Evolutionary conservation across 2,329 filamentous ascomycete species (phyloP).

Genomic region (Aspergillus fumigatiaffinis): DNA sequence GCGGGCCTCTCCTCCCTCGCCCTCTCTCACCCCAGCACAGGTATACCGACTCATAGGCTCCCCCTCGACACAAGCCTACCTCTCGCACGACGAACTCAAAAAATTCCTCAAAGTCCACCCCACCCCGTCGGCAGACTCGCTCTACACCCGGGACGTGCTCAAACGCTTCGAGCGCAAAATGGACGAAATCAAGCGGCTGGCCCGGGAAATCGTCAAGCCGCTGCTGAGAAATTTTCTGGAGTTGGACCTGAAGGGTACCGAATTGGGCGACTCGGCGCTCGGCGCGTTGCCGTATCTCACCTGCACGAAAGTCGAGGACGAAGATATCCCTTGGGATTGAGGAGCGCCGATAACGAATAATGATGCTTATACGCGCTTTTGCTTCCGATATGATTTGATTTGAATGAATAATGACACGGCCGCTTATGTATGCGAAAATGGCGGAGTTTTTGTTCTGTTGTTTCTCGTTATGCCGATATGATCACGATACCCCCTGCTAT

Average conservation of each 20-base stretch:
- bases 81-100: slow-evolving; percentile 84
- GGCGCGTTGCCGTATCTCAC: slow-evolving; percentile 59
- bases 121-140: slow-evolving; percentile 48
- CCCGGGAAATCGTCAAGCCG: slow-evolving; percentile 76
- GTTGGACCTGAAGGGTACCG: slow-evolving; percentile 59
- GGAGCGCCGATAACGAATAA: neutral
- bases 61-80: slow-evolving; percentile 58
- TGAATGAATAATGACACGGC: neutral
- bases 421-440: neutral
- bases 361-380: neutral
- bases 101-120: slow-evolving; percentile 80
- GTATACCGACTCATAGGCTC: slow-evolving; percentile 75
- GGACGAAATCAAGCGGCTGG: slow-evolving; percentile 82
- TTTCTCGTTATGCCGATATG: slow-evolving; percentile 3
- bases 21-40: slow-evolving; percentile 51
- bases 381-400: slow-evolving; percentile 12
- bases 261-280: slow-evolving; percentile 37
- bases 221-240: slow-evolving; percentile 83
- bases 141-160: slow-evolving; percentile 84
- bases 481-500: slow-evolving; percentile 1
- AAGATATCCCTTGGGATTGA: slow-evolving; percentile 61
- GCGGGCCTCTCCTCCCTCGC: slow-evolving; percentile 19
- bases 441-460: neutral
- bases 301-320: slow-evolving; percentile 59
- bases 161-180: slow-evolving; percentile 80